Conservation (phyloP, 345 rosid species). For the rapeseed (Brassica napus) region DNA sequence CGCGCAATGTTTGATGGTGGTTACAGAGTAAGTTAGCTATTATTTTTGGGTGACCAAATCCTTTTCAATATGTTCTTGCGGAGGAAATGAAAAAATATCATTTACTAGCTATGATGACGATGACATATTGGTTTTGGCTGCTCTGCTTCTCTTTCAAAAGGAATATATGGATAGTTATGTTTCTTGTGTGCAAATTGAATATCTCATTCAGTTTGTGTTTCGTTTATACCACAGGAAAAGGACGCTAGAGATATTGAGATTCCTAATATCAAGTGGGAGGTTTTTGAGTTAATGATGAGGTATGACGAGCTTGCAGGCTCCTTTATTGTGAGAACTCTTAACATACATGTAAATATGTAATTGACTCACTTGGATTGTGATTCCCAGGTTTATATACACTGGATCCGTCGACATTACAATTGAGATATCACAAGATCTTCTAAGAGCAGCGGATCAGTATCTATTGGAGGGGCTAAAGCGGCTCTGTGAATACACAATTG, state of each 20-base stretch:
- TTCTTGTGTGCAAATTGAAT: conserved; percentile 3
- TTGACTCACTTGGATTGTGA: conserved; percentile 5
- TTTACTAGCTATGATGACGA: conserved; percentile 10
- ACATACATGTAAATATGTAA: background rate
- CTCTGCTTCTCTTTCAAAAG: conserved; percentile 4
- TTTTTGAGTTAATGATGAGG: conserved; percentile 99
- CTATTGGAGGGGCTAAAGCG: conserved; percentile 97
- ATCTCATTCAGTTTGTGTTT: conserved; percentile 6
- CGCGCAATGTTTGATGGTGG: conserved; percentile 99
- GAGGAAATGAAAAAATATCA: conserved; percentile 2
- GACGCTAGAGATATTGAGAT: conserved; percentile 98
- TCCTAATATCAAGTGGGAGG: conserved; percentile 99
- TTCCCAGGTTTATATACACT: conserved; percentile 88
- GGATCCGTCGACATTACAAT: conserved; percentile 86
- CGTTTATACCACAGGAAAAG: conserved; percentile 62
- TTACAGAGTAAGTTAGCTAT: conserved; percentile 70
- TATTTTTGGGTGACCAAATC: background rate
- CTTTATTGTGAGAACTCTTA: conserved; percentile 6
- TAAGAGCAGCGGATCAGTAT: conserved; percentile 99
- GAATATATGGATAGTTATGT: background rate
- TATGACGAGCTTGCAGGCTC: conserved; percentile 33
- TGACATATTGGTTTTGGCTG: conserved; percentile 3
- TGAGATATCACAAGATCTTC: conserved; percentile 92
- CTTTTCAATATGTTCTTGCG: conserved; percentile 18
- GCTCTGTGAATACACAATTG: conserved; percentile 93